phyloP scores from a whole-genome alignment of 306 rosid genomes.

The Arachis hypogaea region DNA sequence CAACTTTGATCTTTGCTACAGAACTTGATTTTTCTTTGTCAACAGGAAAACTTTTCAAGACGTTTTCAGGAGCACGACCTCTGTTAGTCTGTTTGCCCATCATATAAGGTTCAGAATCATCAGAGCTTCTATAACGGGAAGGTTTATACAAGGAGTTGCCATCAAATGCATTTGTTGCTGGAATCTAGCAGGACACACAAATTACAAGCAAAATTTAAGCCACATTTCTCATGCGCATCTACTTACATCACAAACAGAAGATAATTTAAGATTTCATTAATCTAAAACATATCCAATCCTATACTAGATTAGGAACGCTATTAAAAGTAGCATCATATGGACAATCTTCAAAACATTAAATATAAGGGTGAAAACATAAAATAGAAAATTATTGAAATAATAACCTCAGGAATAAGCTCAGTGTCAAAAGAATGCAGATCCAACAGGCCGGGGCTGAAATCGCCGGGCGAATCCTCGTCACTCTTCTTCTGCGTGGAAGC shows the following conservation, averaged over 20 bases:
- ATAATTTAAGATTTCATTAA: not conserved
- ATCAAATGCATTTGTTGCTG: constrained; percentile 57
- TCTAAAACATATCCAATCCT: constrained; percentile 1
- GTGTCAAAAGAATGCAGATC: constrained; percentile 97
- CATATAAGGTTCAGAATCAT: constrained; percentile 75
- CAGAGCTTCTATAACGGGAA: constrained; percentile 71
- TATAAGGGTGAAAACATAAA: not conserved
- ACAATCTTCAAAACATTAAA: not conserved
- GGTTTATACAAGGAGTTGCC: constrained; percentile 51
- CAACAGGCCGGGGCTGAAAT: constrained; percentile 93
- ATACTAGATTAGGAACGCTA: constrained; percentile 9
- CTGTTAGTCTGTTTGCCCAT: constrained; percentile 65
- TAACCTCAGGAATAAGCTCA: constrained; percentile 90
- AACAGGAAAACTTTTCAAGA: constrained; percentile 67
- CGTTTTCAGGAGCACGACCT: constrained; percentile 72
- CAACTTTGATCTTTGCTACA: constrained; percentile 98
- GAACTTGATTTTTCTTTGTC: constrained; percentile 90
- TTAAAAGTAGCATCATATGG: not conserved
- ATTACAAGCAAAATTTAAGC: constrained; percentile 32
- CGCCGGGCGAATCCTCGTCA: constrained; percentile 72
- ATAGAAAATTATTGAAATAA: constrained; percentile 18
- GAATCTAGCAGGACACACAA: constrained; percentile 59
- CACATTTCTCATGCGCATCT: not conserved
- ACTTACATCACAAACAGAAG: constrained; percentile 10
- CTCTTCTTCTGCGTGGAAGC: constrained; percentile 53